Conservation (phyloP, 2,329 filamentous ascomycete species). For the Didymella pomorum region DNA sequence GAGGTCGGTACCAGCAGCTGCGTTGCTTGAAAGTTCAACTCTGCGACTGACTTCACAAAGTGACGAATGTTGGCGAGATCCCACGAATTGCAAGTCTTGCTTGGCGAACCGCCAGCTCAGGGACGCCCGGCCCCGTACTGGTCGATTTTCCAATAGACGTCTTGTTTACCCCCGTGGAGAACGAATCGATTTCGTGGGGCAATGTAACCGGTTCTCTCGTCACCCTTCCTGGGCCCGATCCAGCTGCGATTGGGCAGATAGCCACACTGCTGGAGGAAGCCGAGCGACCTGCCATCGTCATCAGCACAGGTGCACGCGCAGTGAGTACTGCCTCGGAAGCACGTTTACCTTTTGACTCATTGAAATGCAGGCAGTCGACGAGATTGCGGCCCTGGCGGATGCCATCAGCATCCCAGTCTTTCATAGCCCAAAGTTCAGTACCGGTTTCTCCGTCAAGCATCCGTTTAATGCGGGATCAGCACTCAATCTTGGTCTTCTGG, state of each 20-base stretch:
- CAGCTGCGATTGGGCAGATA: slow-evolving; percentile 46
- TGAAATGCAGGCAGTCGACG: slow-evolving; percentile 35
- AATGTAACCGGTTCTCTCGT: slow-evolving; percentile 48
- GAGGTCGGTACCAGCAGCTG: slow-evolving; percentile 26
- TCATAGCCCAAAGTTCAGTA: slow-evolving; percentile 51
- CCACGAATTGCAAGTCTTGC: slow-evolving; percentile 56
- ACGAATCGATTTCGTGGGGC: slow-evolving; percentile 52
- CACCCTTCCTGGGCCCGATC: slow-evolving; percentile 49
- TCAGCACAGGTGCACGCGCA: slow-evolving; percentile 50
- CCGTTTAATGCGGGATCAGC: slow-evolving; percentile 50
- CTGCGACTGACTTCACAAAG: background rate
- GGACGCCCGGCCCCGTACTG: slow-evolving; percentile 52
- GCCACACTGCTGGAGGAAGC: slow-evolving; percentile 45
- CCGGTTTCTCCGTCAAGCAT: slow-evolving; percentile 39
- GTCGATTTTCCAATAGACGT: slow-evolving; percentile 53
- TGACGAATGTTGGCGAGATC: slow-evolving; percentile 56
- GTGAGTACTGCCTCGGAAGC: background rate
- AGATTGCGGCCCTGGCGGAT: slow-evolving; percentile 46
- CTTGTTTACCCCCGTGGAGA: slow-evolving; percentile 53
- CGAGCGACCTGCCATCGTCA: slow-evolving; percentile 53
- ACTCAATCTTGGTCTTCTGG: slow-evolving; percentile 45
- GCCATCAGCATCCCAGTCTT: slow-evolving; percentile 52
- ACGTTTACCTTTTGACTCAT: slow-evolving; percentile 1
- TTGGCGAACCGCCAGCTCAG: slow-evolving; percentile 51
- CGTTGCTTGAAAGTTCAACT: too few relatives aligned